Conservation (phyloP, 805 yeast species). For the Candida tallmaniae region DNA sequence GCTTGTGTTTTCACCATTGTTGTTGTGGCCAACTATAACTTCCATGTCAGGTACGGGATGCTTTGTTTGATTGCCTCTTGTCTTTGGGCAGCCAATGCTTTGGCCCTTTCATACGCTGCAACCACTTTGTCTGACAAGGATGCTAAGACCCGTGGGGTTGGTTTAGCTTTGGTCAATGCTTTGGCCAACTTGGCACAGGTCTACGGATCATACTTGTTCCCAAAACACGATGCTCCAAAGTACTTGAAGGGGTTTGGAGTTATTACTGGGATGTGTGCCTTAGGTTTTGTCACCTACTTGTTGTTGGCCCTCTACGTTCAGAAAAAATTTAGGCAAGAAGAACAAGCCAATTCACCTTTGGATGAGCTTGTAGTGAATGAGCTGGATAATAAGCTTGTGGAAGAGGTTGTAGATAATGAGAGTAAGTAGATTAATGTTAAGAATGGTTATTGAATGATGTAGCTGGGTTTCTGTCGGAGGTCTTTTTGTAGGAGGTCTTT, state of each 20-base stretch:
- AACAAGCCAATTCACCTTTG: no score
- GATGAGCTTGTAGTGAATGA: no score
- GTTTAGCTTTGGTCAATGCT: constrained; percentile 9
- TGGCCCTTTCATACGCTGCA: constrained; percentile 9
- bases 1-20: no score
- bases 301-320: no score
- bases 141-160: constrained; percentile 10
- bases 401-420: no score
- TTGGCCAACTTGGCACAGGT: constrained; percentile 11
- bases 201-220: constrained; percentile 11
- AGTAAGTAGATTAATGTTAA: no score
- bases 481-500: no score
- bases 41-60: constrained; percentile 9
- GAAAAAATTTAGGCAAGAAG: no score
- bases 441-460: no score
- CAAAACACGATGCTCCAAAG: constrained; percentile 8
- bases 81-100: constrained; percentile 12
- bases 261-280: constrained; percentile 11
- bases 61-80: constrained; percentile 10
- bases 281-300: no score
- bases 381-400: no score
- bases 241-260: constrained; percentile 12
- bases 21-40: not conserved
- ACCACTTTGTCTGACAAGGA: constrained; percentile 10
- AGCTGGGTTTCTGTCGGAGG: no score